Evolutionary conservation across 2,329 filamentous ascomycete species (phyloP), one percentile per base, ranked within the genome.

Genomic region (Madurella fahalii): DNA sequence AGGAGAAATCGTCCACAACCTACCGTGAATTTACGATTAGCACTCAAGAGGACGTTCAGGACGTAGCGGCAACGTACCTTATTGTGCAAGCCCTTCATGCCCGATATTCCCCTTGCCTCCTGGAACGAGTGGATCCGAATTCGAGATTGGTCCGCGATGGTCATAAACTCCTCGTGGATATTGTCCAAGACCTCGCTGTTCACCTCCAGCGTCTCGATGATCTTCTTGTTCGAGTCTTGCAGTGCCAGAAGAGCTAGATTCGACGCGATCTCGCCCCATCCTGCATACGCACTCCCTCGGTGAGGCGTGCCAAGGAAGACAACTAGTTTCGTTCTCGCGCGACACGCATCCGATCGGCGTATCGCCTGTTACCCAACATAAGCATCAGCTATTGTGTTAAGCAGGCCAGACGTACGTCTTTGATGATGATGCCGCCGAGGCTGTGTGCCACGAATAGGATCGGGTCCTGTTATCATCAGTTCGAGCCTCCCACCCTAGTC

Each of bases 231-330:
- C 2, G 68, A 56, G 58, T 71, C 68, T 57, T 68, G 67, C 2
- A 71, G 49, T n/a, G 64, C 65, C n/a, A 71, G 53, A 5, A 52
- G 56, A 34, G 65, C 64, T 11, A 73, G 53, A 47, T 71, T 71
- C 5, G 65, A 64, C 9, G 64, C 67, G 20, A 72, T 67, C 31
- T 59, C 52, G 9, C 67, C 67, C 70, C 69, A 73, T 47, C 58
- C 63, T 9, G 69, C 67, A 17, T 49, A 55, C 2, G 41, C 40
- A 52, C 67, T 70, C 32, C 71, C 71, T 34, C 68, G 64, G 60
- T 74, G 72, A 15, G 72, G 72, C 7, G 71, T 74, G 18, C 72
- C 71, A 2, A 74, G 66, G 58, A 75, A 74, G 11, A 73, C 45
- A 44, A 73, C 56, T 1, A 67, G 52, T 50, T 64, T 67, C n/a